phyloP scores from a whole-genome alignment of 441 rosid species.

The Pelargonium citronellum region DNA sequence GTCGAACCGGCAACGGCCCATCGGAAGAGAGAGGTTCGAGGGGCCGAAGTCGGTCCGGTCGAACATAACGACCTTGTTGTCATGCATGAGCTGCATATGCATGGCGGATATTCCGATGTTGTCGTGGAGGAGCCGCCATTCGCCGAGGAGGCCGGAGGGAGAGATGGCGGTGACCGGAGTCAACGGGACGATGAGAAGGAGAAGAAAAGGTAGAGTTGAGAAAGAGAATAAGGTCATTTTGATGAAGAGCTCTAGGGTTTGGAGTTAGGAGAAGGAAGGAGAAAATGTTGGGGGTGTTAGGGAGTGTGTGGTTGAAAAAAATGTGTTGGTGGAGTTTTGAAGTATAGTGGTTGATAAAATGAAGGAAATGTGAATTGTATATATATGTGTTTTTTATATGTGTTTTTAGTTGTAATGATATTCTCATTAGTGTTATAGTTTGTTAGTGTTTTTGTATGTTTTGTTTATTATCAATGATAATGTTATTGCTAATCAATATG shows the following conservation, averaged over 20 bases:
- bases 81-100: constrained; percentile 77
- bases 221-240: too few species aligned
- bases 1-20: constrained; percentile 49
- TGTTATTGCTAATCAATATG: neutral
- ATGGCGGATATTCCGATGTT: constrained; percentile 76
- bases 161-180: neutral
- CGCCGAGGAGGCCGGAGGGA: neutral
- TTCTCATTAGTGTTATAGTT: neutral
- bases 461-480: neutral
- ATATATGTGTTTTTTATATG: neutral
- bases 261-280: neutral
- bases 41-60: constrained; percentile 84
- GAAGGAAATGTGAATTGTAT: neutral
- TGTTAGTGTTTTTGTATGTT: neutral
- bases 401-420: neutral
- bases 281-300: neutral
- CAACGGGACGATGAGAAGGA: neutral
- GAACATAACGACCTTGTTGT: constrained; percentile 67
- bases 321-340: neutral
- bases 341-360: neutral
- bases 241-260: neutral
- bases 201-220: neutral
- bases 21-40: constrained; percentile 60
- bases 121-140: constrained; percentile 35
- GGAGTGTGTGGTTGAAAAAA: neutral